phyloP scores from a whole-genome alignment of 805 yeast species.

The Saturnispora sekii region DNA sequence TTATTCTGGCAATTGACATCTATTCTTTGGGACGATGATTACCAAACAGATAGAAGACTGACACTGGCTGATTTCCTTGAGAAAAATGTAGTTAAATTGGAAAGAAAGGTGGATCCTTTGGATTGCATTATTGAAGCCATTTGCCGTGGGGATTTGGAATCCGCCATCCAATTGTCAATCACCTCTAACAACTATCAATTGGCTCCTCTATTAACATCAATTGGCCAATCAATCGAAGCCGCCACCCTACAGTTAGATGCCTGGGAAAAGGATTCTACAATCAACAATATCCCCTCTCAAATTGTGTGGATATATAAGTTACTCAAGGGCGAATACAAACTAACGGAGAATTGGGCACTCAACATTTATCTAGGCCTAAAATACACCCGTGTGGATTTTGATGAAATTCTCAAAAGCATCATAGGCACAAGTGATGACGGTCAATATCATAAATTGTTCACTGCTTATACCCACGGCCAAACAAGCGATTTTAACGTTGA shows the following conservation, averaged over 20 bases:
- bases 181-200: slow-evolving; percentile 58
- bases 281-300: slow-evolving; percentile 40
- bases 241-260: slow-evolving; percentile 55
- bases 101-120: slow-evolving; percentile 34
- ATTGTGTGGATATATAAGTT: slow-evolving; percentile 55
- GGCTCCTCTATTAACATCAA: slow-evolving; percentile 55
- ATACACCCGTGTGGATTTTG: slow-evolving; percentile 29
- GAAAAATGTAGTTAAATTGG: slow-evolving; percentile 27
- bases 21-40: slow-evolving; percentile 1
- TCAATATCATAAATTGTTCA: neutral
- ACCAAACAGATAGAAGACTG: slow-evolving; percentile 30
- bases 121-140: slow-evolving; percentile 43
- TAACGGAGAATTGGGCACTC: slow-evolving; percentile 24
- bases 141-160: slow-evolving; percentile 45
- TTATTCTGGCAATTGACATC: slow-evolving; percentile 15
- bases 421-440: slow-evolving; percentile 11
- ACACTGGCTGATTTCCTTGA: slow-evolving; percentile 51
- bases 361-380: slow-evolving; percentile 56
- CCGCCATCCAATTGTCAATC: slow-evolving; percentile 56
- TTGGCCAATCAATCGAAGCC: slow-evolving; percentile 60
- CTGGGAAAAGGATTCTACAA: slow-evolving; percentile 45
- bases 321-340: slow-evolving; percentile 39
- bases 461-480: neutral
- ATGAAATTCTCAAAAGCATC: slow-evolving; percentile 24
- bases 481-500: slow-evolving; percentile 7